Conservation (phyloP, 2,329 filamentous ascomycete species). For the Coniochaeta pulveracea region DNA sequence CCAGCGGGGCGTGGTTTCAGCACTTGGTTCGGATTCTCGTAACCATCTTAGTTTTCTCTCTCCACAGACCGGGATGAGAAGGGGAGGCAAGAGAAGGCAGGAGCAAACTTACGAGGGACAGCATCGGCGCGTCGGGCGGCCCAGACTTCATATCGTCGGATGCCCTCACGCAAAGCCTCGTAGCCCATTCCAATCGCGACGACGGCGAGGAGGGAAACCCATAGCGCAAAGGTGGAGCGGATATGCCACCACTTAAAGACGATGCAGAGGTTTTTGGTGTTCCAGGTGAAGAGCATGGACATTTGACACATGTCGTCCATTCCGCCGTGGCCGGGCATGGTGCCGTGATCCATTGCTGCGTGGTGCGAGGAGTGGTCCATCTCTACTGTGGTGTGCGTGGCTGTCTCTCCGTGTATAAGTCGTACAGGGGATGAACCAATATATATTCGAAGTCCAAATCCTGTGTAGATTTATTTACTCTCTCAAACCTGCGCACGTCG, state of each 20-base stretch:
- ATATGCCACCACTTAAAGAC: conserved; percentile 90
- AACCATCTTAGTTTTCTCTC: conserved; percentile 7
- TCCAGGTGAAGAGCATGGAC: conserved; percentile 98
- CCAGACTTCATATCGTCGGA: conserved; percentile 63
- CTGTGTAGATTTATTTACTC: no score
- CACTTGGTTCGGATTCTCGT: conserved; percentile 27
- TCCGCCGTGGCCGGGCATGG: conserved; percentile 38
- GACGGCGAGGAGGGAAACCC: conserved; percentile 75
- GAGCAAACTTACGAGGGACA: conserved; percentile 37
- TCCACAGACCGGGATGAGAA: no score
- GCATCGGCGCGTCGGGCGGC: conserved; percentile 34
- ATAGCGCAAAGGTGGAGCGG: conserved; percentile 58
- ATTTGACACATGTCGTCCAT: conserved; percentile 54
- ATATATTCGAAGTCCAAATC: no score
- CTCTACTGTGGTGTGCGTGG: no score
- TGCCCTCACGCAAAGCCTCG: conserved; percentile 71
- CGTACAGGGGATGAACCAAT: no score
- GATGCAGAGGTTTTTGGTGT: conserved; percentile 87
- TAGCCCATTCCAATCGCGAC: conserved; percentile 82
- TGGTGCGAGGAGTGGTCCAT: conserved; percentile 8
- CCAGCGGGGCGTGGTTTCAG: conserved; percentile 53
- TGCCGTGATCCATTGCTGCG: no score
- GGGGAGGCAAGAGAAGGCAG: neutral
- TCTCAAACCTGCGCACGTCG: no score
- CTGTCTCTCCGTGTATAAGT: no score